Evolutionary conservation across 2,329 filamentous ascomycete species (phyloP).

Genomic region (Nemania sp.): DNA sequence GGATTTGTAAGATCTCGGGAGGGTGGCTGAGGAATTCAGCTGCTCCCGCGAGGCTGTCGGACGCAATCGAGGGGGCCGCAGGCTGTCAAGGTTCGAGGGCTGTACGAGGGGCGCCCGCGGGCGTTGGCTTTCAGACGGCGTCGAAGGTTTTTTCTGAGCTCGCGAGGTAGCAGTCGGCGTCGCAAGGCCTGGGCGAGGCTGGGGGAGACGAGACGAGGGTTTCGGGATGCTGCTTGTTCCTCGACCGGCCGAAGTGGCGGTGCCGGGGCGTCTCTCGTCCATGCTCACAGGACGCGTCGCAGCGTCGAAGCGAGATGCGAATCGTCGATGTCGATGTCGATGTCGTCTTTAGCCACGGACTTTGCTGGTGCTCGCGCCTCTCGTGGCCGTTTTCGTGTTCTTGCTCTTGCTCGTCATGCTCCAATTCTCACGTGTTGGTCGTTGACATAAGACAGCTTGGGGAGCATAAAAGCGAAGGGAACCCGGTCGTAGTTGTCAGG

Average conservation of each 20-base stretch:
- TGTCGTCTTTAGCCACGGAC: neutral
- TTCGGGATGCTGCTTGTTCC: slow-evolving; percentile 37
- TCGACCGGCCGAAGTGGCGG: slow-evolving; percentile 20
- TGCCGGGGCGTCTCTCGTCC: slow-evolving; percentile 34
- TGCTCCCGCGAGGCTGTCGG: slow-evolving; percentile 37
- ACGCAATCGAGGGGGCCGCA: slow-evolving; percentile 35
- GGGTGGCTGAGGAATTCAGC: slow-evolving; percentile 30
- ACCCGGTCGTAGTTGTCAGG: neutral
- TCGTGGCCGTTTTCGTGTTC: too few relatives aligned
- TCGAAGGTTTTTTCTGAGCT: slow-evolving; percentile 13
- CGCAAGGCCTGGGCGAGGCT: slow-evolving; percentile 37
- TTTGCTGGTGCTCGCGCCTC: too few relatives aligned
- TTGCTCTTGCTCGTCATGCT: slow-evolving; percentile 3
- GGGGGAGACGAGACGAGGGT: slow-evolving; percentile 40
- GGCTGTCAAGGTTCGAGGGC: slow-evolving; percentile 22
- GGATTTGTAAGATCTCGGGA: slow-evolving; percentile 33
- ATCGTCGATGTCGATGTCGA: neutral
- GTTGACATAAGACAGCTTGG: neutral
- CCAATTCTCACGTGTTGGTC: neutral
- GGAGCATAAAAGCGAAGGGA: neutral
- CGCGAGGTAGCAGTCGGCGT: slow-evolving; percentile 22
- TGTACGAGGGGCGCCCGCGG: slow-evolving; percentile 28
- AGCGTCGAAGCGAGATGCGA: neutral
- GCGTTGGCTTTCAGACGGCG: slow-evolving; percentile 28
- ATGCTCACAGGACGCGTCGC: slow-evolving; percentile 29